These are phyloP conservation scores for Eragrostis tef DNA, from an alignment of 202 grass and related monocot species.

Conservation along the genomic window DNA sequence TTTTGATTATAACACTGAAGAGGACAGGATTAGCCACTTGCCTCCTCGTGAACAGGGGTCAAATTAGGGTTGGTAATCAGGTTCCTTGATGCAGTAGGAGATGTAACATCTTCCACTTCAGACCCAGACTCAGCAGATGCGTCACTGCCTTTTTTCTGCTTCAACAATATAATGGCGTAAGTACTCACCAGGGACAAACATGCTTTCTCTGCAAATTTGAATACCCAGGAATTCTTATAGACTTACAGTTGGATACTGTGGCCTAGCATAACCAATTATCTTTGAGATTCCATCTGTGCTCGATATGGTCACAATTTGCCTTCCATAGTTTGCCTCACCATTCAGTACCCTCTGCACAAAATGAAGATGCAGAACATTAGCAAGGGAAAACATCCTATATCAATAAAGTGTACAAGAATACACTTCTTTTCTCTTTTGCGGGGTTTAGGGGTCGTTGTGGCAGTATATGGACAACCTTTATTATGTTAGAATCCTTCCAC, in stretches of 20 bases:
- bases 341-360: slow-evolving; percentile 72
- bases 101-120: slow-evolving; percentile 73
- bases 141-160: slow-evolving; percentile 93
- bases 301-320: slow-evolving; percentile 88
- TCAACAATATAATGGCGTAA: slow-evolving; percentile 38
- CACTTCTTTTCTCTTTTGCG: neutral
- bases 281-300: slow-evolving; percentile 63
- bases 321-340: slow-evolving; percentile 69
- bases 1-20: slow-evolving; percentile 2
- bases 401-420: neutral
- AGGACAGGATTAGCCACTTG: slow-evolving; percentile 44
- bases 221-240: slow-evolving; percentile 19
- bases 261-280: slow-evolving; percentile 72
- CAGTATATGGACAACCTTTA: slow-evolving; percentile 57
- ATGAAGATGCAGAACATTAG: slow-evolving; percentile 38
- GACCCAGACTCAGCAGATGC: slow-evolving; percentile 88
- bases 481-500: slow-evolving; percentile 85
- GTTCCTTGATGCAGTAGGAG: slow-evolving; percentile 61
- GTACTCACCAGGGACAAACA: slow-evolving; percentile 31
- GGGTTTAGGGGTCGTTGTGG: neutral
- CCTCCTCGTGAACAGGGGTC: slow-evolving; percentile 91
- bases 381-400: neutral
- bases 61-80: slow-evolving; percentile 57
- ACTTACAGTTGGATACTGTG: slow-evolving; percentile 58
- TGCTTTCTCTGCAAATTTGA: slow-evolving; percentile 30